Percentiles rank a stretch among this genome's conserved stretches.
Evolutionary conservation across 768 basidiomycete genomes (phyloP).

Genomic region (Collybia sp.): DNA sequence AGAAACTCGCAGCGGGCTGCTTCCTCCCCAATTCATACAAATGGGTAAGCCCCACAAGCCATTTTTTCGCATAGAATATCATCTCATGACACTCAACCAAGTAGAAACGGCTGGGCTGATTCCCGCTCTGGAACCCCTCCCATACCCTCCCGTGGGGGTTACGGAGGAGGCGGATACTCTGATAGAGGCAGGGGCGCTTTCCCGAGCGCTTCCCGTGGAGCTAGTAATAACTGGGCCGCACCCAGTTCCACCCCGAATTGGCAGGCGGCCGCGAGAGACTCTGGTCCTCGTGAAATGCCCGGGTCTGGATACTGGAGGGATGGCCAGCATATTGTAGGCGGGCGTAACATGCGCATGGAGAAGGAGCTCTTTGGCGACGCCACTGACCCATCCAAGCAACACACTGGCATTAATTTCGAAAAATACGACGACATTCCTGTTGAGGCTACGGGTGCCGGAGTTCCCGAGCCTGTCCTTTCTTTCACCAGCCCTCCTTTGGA

Average conservation of each 20-base stretch:
- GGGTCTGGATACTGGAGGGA: slow-evolving; percentile 85
- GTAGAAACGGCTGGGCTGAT: slow-evolving; percentile 72
- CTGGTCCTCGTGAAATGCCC: slow-evolving; percentile 45
- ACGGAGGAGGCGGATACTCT: slow-evolving; percentile 36
- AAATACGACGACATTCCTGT: slow-evolving; percentile 99
- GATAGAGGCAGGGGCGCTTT: slow-evolving; percentile 37
- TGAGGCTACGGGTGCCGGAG: slow-evolving; percentile 93
- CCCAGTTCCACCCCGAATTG: slow-evolving; percentile 29
- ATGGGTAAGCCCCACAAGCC: slow-evolving; percentile 42
- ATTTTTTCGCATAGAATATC: slow-evolving; percentile 1
- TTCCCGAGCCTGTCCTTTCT: slow-evolving; percentile 88
- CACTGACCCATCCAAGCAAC: slow-evolving; percentile 80
- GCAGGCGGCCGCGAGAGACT: slow-evolving; percentile 26
- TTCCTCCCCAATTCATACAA: slow-evolving; percentile 46
- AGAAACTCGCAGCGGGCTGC: slow-evolving; percentile 84
- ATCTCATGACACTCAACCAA: slow-evolving; percentile 9
- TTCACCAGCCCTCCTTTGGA: slow-evolving; percentile 92
- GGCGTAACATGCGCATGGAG: slow-evolving; percentile 83
- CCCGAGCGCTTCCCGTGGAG: slow-evolving; percentile 36
- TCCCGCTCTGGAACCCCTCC: slow-evolving; percentile 65
- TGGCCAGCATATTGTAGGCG: slow-evolving; percentile 80
- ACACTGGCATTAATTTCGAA: slow-evolving; percentile 99
- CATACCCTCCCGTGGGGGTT: slow-evolving; percentile 38
- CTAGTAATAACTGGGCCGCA: slow-evolving; percentile 38
- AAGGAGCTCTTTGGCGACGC: slow-evolving; percentile 94